Evolutionary conservation across 2,329 filamentous ascomycete species (phyloP).

Genomic region (Cytospora chrysosperma): DNA sequence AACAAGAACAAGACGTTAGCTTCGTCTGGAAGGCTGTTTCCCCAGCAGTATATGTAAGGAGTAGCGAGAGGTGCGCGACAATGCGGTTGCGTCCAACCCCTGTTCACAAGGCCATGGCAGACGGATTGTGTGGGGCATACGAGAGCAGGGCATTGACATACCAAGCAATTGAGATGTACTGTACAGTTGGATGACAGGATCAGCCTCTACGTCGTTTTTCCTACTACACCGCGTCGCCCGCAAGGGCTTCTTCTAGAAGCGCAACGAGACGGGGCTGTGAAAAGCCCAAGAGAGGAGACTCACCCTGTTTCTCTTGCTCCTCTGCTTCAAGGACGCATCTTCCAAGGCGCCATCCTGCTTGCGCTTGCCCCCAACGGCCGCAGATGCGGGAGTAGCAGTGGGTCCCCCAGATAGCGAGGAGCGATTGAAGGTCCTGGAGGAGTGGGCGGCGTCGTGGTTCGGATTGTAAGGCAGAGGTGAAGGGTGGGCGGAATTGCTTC

Average conservation of each 20-base stretch:
- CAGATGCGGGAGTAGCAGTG: not conserved
- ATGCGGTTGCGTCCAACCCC: not conserved
- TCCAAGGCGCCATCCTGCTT: conserved; percentile 41
- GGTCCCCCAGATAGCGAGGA: not conserved
- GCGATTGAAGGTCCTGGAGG: conserved; percentile 6
- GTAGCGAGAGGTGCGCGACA: not conserved
- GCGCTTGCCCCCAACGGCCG: conserved; percentile 31
- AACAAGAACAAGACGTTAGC: conserved; percentile 14
- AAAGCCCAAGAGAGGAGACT: conserved; percentile 30
- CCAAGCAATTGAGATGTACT: conserved; percentile 64
- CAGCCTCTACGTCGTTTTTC: conserved; percentile 1
- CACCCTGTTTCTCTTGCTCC: conserved; percentile 61
- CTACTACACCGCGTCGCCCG: not conserved
- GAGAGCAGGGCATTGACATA: conserved; percentile 35
- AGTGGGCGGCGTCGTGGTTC: conserved; percentile 30
- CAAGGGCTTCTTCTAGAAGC: not conserved
- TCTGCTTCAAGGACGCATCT: conserved; percentile 44
- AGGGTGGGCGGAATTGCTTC: conserved; percentile 50
- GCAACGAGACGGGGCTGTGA: not conserved
- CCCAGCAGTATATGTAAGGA: not conserved
- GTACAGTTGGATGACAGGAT: conserved; percentile 11
- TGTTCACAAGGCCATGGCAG: not conserved
- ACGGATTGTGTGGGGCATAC: not conserved
- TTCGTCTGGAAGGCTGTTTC: not conserved
- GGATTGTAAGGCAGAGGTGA: conserved; percentile 25